phyloP scores from a whole-genome alignment of 2,329 filamentous ascomycete genomes.

The Talaromyces sp. region DNA sequence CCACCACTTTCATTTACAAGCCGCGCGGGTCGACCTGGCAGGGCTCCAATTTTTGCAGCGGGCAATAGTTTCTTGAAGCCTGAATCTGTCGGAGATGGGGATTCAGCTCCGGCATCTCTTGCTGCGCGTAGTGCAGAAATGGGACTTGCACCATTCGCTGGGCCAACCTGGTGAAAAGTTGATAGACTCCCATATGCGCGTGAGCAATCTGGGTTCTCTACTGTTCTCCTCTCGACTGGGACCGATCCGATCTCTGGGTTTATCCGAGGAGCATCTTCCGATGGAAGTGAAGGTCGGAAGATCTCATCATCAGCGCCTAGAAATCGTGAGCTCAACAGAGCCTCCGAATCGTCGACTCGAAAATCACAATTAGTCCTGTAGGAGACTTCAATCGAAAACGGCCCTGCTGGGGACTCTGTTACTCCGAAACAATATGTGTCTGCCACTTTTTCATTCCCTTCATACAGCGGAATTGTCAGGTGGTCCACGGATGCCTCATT shows the following conservation, averaged over 20 bases:
- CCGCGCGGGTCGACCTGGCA: constrained; percentile 35
- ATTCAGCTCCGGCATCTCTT: constrained; percentile 54
- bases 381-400: constrained; percentile 76
- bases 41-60: constrained; percentile 31
- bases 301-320: constrained; percentile 88
- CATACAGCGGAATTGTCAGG: constrained; percentile 70
- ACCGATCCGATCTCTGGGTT: constrained; percentile 71
- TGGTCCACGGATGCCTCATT: constrained; percentile 64
- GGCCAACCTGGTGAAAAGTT: constrained; percentile 80
- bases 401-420: constrained; percentile 82
- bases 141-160: constrained; percentile 77
- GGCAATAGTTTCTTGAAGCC: constrained; percentile 55
- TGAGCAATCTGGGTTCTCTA: constrained; percentile 62
- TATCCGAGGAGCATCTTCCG: constrained; percentile 45
- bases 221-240: constrained; percentile 60
- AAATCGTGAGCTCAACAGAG: constrained; percentile 86
- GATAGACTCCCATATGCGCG: constrained; percentile 89
- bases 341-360: constrained; percentile 86
- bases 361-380: constrained; percentile 91
- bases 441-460: constrained; percentile 63
- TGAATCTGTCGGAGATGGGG: constrained; percentile 54
- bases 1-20: constrained; percentile 52
- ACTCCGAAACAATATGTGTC: constrained; percentile 80
- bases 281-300: constrained; percentile 75
- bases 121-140: constrained; percentile 79